Percentiles rank a stretch among this genome's conserved stretches.
Evolutionary conservation across 116 monocot genomes (phyloP).

Genomic region (Cymodocea nodosa): DNA sequence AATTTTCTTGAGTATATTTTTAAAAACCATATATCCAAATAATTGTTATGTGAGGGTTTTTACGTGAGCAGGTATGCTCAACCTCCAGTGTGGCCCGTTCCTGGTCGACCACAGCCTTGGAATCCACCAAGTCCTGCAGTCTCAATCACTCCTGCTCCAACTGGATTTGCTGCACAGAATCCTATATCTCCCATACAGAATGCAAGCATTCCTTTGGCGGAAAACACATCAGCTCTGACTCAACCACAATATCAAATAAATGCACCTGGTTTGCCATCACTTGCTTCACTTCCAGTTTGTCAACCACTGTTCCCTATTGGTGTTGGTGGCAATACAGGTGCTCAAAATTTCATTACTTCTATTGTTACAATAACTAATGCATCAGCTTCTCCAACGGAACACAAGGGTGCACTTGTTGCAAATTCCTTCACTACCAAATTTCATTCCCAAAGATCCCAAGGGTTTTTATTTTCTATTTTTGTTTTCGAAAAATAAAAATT

Average conservation of each 20-base stretch:
- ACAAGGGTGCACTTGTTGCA: conserved; percentile 17
- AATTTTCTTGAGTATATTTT: not conserved
- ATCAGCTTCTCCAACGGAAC: conserved; percentile 23
- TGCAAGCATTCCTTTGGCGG: conserved; percentile 22
- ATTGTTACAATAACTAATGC: conserved; percentile 15
- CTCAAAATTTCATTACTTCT: conserved; percentile 24
- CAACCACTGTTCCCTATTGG: conserved; percentile 86
- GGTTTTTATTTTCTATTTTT: conserved; percentile 16
- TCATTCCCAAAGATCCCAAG: conserved; percentile 26
- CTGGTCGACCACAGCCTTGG: conserved; percentile 52
- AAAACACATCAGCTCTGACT: conserved; percentile 26
- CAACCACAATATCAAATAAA: conserved; percentile 32
- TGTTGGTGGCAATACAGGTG: conserved; percentile 13
- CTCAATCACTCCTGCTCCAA: conserved; percentile 24
- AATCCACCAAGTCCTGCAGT: conserved; percentile 30
- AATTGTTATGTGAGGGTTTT: not conserved
- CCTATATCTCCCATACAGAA: conserved; percentile 84
- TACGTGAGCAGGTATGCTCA: conserved; percentile 53
- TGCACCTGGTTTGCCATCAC: conserved; percentile 40
- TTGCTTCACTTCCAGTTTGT: conserved; percentile 31
- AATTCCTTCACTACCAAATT: conserved; percentile 23
- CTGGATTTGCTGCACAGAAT: conserved; percentile 32
- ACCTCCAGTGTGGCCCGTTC: conserved; percentile 47
- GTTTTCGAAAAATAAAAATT: not conserved
- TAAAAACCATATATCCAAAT: not conserved